phyloP scores from a whole-genome alignment of 2,329 filamentous ascomycete species.

The Camptophora hylomeconis region DNA sequence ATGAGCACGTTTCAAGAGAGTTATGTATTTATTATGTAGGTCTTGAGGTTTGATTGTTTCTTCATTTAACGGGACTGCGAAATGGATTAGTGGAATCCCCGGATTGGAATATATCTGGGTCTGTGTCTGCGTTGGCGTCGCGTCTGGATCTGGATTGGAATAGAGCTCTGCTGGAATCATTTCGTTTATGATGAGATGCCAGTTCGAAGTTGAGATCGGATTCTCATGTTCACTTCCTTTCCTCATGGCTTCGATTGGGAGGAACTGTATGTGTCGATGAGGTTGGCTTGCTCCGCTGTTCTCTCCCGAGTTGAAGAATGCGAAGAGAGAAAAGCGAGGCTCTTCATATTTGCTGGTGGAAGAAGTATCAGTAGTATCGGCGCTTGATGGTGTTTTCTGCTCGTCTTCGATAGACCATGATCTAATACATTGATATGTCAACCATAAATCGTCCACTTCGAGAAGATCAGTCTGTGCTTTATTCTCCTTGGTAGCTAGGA shows the following conservation, averaged over 20 bases:
- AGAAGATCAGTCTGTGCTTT: constrained; percentile 31
- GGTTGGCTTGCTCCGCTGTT: constrained; percentile 36
- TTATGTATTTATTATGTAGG: constrained; percentile 26
- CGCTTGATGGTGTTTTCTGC: too few relatives aligned
- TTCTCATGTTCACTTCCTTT: constrained; percentile 14
- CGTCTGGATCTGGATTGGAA: constrained; percentile 1
- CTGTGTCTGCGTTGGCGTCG: constrained; percentile 7
- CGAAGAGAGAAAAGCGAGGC: constrained; percentile 24
- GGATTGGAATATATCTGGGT: constrained; percentile 41
- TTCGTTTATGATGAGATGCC: constrained; percentile 37
- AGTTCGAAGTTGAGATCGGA: too few relatives aligned
- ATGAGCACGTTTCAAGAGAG: constrained; percentile 29
- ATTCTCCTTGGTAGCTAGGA: constrained; percentile 32
- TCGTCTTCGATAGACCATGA: constrained; percentile 23
- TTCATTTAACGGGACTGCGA: constrained; percentile 11
- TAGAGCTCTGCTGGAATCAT: too few relatives aligned
- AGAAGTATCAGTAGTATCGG: not conserved
- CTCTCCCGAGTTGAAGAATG: constrained; percentile 37
- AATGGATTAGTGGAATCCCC: constrained; percentile 16
- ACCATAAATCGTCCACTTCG: constrained; percentile 28
- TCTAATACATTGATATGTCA: constrained; percentile 28
- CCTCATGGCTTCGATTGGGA: constrained; percentile 33
- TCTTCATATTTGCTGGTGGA: too few relatives aligned
- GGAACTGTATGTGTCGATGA: constrained; percentile 35
- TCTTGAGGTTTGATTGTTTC: constrained; percentile 11